Base-by-base conservation (phyloP, 2,329 filamentous ascomycete species). In the Penicillium vulpinum region DNA sequence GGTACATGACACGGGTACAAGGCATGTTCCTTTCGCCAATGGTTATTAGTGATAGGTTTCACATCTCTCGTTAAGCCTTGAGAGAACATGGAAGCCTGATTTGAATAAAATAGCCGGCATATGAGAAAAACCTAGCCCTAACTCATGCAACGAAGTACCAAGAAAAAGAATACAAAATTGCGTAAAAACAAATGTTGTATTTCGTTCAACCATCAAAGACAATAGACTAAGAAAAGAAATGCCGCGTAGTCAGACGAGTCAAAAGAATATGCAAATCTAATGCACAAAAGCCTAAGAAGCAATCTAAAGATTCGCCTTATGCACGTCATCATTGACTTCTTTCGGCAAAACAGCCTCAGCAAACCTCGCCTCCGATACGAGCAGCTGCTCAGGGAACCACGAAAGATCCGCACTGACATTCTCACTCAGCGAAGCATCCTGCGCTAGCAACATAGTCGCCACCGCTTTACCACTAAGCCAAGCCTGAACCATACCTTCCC, bases 401-500 rank as follows among this genome's bases (percentile, higher is more conserved):
- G 60, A 62, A n/a, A 67, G 28, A 50, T 65, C 63, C 11, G 16
- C 18, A 52, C 44, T 48, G 8, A 52, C 45, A 22, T 26, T 29
- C 18, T 54, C 40, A 8, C 26, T 28, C 26, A 58, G 28, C 5
- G 45, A n/a, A 9, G 51, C 46, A 48, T 68, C 67, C 24, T 60
- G 43, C 3, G 26, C 36, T 18, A 68, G 57, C 39, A 71, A 31
- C 69, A 70, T 70, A 24, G 40, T 59, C 0, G 55, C 67, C 43
- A 72, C 15, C 3, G 70, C 69, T 44, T 65, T 64, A 1, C 71
- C 70, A 49, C 59, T 67, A 16, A 70, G 43, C 70, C 69, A 73
- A 9, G 69, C 65, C 11, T 67, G 62, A 18, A 72, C 70, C 70
- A 73, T 73, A 1, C 71, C 71, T 9, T 72, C 68, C 0, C 70